Evolutionary conservation across 1,284 basidiomycete genomes (phyloP), one percentile per base, ranked within the genome.

Genomic region (Rhodotorula sp.): DNA sequence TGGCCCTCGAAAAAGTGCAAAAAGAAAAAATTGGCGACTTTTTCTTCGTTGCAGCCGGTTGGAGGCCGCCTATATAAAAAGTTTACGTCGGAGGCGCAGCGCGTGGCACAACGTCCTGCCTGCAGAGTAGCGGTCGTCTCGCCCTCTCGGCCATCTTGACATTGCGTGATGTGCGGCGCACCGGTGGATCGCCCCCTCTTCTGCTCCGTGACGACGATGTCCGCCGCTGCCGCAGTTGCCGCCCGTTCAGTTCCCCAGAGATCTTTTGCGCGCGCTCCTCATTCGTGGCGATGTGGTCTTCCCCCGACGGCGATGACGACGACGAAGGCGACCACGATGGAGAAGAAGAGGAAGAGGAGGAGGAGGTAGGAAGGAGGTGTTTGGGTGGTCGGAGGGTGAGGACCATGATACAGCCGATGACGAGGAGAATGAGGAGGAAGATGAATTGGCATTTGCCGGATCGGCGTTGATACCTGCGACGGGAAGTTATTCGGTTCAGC

Each of bases 401-500:
- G 60, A 90, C 85, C 63, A 93, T 75, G 70, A 93, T 85, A 69
- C 94, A 85, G 18, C 91, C 91, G 77, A 94, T 86, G 78, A 97
- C 95, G 79, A 94, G 87, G 59, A 99, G 85, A 46, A 96, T 75
- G 48, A 99, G 85, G 48, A 99, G 86, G 78, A 98, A 89, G 72
- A 99, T 98, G 80, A 93, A 93, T 81, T 90, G 89, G 79, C 95
- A 86, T 79, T 92, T 86, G 56, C 94, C 94, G 3, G 93, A 93
- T 77, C 91, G 91, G 77, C 89, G 89, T 83, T 99, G 96, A 81
- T 98, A 95, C 71, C 90, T 93, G 80, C 10, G 20, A 2, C 20
- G 22, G 4, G 24, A 15, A 20, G 15, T 4, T 24, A 12, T 6
- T 4, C 14, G 37, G 10, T 42, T 42, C 37, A 61, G 20, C 29